A percentile compares a stretch with the other conserved stretches of the same genome.
These are phyloP conservation scores for Cyclotella atomus DNA, from an alignment of 108 stramenopile species.

Conservation along the genomic window DNA sequence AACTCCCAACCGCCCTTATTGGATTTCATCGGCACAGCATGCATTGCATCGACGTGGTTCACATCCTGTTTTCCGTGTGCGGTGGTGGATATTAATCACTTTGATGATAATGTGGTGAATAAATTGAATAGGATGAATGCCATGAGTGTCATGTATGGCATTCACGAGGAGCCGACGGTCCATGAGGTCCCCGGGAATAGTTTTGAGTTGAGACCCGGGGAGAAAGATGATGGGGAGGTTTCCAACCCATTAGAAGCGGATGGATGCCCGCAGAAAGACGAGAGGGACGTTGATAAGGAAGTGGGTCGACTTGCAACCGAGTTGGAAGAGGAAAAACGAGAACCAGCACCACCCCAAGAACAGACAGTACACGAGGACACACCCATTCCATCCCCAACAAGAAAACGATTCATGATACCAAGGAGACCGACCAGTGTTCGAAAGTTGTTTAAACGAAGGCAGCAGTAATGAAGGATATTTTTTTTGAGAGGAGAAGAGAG, in stretches of 20 bases:
- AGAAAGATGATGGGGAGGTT: neutral
- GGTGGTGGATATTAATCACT: conserved; percentile 39
- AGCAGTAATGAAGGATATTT: too few relatives aligned
- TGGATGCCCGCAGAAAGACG: too few relatives aligned
- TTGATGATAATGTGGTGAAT: conserved; percentile 20
- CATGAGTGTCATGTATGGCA: conserved; percentile 49
- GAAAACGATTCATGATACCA: neutral
- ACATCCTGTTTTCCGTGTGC: conserved; percentile 49
- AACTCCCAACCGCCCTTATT: conserved; percentile 28
- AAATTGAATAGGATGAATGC: conserved; percentile 34
- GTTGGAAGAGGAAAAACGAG: neutral
- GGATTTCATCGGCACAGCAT: conserved; percentile 38
- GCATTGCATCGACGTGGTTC: conserved; percentile 43
- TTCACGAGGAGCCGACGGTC: neutral
- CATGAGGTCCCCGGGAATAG: neutral
- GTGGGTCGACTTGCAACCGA: neutral
- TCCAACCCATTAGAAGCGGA: too few relatives aligned
- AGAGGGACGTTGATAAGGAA: neutral
- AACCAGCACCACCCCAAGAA: neutral
- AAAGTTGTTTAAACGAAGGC: neutral
- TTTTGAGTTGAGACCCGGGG: neutral
- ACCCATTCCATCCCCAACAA: neutral
- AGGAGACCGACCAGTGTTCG: neutral
- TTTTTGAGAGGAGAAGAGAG: too few relatives aligned
- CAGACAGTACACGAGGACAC: neutral